Percentiles rank a stretch among this genome's conserved stretches.
Conservation (phyloP, 108 stramenopile species). For the Skeletonema marinoi region DNA sequence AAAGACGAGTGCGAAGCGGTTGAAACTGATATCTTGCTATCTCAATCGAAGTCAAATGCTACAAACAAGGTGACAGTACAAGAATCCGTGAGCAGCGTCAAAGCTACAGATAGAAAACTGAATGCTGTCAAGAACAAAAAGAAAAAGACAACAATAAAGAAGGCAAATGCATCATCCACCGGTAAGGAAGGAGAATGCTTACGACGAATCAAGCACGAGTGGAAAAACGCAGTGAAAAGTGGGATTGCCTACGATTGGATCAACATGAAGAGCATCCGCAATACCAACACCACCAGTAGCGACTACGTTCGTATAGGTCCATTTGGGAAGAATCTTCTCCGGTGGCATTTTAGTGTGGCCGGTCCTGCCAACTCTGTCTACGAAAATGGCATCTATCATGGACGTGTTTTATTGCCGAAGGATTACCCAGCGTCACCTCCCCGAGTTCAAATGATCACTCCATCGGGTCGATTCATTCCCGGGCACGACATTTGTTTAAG, state of each 20-base stretch:
- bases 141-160: not conserved
- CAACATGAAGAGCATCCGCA: conserved; percentile 38
- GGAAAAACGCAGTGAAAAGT: conserved; percentile 75
- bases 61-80: not conserved
- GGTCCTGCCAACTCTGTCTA: conserved; percentile 71
- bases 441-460: conserved; percentile 83
- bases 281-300: not conserved
- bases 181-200: conserved; percentile 49
- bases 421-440: conserved; percentile 90
- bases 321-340: conserved; percentile 66
- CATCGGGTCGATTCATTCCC: conserved; percentile 79
- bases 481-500: conserved; percentile 83
- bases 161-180: not conserved
- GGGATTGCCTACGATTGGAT: conserved; percentile 89
- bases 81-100: not conserved
- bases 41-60: not conserved
- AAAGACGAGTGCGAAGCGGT: not conserved
- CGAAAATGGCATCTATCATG: conserved; percentile 87
- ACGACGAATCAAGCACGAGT: conserved; percentile 80
- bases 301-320: conserved; percentile 74
- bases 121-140: not conserved
- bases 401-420: conserved; percentile 72
- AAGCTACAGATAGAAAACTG: not conserved
- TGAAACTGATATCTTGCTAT: not conserved
- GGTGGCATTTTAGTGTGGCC: conserved; percentile 89